Base-by-base conservation (phyloP, 768 basidiomycete species). In the Calocybe indica region DNA sequence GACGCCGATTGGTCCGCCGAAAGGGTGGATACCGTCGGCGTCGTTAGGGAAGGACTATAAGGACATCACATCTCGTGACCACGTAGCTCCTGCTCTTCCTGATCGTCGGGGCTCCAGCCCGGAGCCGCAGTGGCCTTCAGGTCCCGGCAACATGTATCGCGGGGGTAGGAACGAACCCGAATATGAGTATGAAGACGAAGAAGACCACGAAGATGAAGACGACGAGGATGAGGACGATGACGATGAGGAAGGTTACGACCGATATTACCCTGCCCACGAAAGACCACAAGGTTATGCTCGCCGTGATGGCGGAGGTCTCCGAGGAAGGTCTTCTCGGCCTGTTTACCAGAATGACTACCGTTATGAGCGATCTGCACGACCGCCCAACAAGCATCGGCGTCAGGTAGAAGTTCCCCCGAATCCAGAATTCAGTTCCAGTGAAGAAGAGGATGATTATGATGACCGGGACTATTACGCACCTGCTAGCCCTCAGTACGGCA, bases 401-500 rank as follows among this genome's bases (percentile, higher is more conserved):
- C 31, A 34, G 31, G n/a, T 34, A 1, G 31, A 8, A 6, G 35
- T 29, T 11, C 42, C 42, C 1, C 30, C 22, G 10, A 41, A 5
- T 15, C n/a, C 42, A 32, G 22, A 30, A 7, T 43, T 22, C 22
- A 22, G 22, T 22, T 22, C 22, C 28, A 42, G 40, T 22, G 32
- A 29, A 32, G 13, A 37, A 47, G 46, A 50, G 28, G 48, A 47
- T 31, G 50, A 48, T 62, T 32, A 63, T 61, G 22, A 56, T 55
- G 4, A 58, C 60, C 40, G 61, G 58, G 33, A 53, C 48, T 11
- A 13, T 11, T 22, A 36, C 7, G n/a, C 29, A 15, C 50, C 54
- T 5, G 54, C 57, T 6, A 68, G 68, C 49, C 74, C 76, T 1
- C 63, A 66, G 54, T 71, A 70, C 48, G 75, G 76, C 3, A 75